Percentiles rank a stretch among this genome's conserved stretches.
phyloP scores from a whole-genome alignment of 306 rosid genomes.

The Ochetophila trinervis region DNA sequence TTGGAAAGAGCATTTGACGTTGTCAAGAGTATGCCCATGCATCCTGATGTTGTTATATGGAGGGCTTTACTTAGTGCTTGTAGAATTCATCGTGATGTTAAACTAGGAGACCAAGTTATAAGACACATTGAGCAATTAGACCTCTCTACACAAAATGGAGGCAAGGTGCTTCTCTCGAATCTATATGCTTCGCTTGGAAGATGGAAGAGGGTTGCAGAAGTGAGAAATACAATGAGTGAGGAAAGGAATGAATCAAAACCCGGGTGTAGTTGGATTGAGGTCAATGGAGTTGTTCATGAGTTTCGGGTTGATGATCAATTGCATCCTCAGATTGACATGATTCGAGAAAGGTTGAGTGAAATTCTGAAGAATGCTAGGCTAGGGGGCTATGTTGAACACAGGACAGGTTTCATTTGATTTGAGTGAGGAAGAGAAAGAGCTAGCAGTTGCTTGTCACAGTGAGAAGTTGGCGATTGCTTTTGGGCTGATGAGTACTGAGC shows the following conservation, averaged over 20 bases:
- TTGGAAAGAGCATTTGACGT: slow-evolving; percentile 11
- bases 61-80: slow-evolving; percentile 20
- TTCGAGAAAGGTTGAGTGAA: slow-evolving; percentile 5
- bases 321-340: slow-evolving; percentile 11
- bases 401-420: slow-evolving; percentile 14
- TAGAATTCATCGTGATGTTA: slow-evolving; percentile 6
- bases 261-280: slow-evolving; percentile 15
- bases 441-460: slow-evolving; percentile 7
- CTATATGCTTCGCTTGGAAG: slow-evolving; percentile 16
- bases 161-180: slow-evolving; percentile 19
- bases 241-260: background rate
- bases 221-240: background rate
- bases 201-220: slow-evolving; percentile 21
- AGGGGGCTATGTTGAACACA: slow-evolving; percentile 16
- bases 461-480: slow-evolving; percentile 12
- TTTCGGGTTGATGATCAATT: slow-evolving; percentile 16
- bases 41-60: slow-evolving; percentile 18
- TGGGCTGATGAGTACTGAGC: slow-evolving; percentile 8
- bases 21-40: slow-evolving; percentile 14
- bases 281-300: slow-evolving; percentile 16
- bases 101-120: slow-evolving; percentile 11
- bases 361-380: slow-evolving; percentile 8
- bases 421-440: slow-evolving; percentile 21
- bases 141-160: background rate
- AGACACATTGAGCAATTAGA: slow-evolving; percentile 9